Percentiles rank a stretch among this genome's conserved stretches.
Evolutionary conservation across 2,329 filamentous ascomycete species (phyloP).

Genomic region (Paraconiothyrium sp.): DNA sequence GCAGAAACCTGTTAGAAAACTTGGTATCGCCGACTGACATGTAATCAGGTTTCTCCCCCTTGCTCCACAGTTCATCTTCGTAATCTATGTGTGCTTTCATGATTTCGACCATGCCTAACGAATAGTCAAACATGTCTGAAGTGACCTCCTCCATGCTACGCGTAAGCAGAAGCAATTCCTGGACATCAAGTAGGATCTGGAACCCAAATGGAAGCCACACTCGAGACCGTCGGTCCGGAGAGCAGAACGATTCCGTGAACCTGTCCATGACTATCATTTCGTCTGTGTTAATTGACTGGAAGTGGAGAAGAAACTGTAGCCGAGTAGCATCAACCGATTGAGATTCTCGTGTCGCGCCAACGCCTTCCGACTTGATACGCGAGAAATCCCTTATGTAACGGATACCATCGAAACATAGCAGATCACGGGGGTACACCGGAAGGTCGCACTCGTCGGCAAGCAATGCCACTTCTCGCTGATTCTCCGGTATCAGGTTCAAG

Average conservation of each 20-base stretch:
- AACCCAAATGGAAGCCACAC: constrained; percentile 29
- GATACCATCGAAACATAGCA: constrained; percentile 24
- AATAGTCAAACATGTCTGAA: constrained; percentile 20
- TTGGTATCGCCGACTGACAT: constrained; percentile 27
- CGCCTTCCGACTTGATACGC: neutral
- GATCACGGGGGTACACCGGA: neutral
- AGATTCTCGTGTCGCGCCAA: neutral
- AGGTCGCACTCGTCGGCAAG: neutral
- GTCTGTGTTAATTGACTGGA: constrained; percentile 18
- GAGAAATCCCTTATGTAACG: constrained; percentile 8
- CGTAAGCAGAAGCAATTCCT: constrained; percentile 14
- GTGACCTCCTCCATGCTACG: constrained; percentile 12
- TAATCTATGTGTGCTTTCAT: constrained; percentile 27
- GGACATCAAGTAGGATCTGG: constrained; percentile 26
- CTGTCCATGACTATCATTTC: constrained; percentile 22
- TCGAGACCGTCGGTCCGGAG: constrained; percentile 6
- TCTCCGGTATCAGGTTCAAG: constrained; percentile 1
- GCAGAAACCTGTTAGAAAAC: constrained; percentile 27
- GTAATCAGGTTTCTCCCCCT: constrained; percentile 28
- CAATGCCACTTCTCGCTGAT: neutral
- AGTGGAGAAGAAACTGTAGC: constrained; percentile 24
- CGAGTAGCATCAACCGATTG: constrained; percentile 1
- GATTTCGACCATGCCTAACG: constrained; percentile 14
- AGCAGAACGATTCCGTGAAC: constrained; percentile 23
- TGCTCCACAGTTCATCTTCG: constrained; percentile 29